Evolutionary conservation across 2,329 filamentous ascomycete species (phyloP).

Genomic region (Monilinia fructigena): DNA sequence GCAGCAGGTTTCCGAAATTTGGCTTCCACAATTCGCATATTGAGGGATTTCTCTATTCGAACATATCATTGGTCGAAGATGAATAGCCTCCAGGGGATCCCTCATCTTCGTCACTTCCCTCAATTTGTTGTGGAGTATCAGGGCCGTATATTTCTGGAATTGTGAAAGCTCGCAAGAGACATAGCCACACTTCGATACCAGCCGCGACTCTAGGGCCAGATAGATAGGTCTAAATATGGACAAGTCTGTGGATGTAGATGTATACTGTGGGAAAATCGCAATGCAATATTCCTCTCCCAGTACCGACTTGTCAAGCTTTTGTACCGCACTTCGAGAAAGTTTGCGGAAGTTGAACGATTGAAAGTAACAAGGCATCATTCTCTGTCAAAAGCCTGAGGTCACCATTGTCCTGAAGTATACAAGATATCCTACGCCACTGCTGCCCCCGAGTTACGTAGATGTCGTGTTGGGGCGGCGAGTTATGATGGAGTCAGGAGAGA

Average conservation of each 20-base stretch:
- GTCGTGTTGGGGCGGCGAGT: constrained; percentile 54
- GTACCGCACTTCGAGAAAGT: constrained; percentile 83
- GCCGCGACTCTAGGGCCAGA: constrained; percentile 78
- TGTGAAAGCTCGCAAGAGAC: constrained; percentile 84
- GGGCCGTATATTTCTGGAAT: constrained; percentile 80
- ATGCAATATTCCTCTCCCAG: constrained; percentile 92
- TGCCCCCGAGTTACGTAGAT: constrained; percentile 56
- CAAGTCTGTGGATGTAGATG: constrained; percentile 67
- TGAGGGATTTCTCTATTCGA: constrained; percentile 60
- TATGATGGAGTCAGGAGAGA: constrained; percentile 54
- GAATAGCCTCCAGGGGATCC: constrained; percentile 17
- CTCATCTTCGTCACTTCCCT: constrained; percentile 28
- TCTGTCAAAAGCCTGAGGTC: constrained; percentile 90
- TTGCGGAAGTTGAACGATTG: constrained; percentile 82
- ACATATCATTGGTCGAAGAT: constrained; percentile 48
- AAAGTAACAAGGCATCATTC: constrained; percentile 75
- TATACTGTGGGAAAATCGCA: constrained; percentile 92
- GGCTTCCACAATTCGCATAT: constrained; percentile 59
- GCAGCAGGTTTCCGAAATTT: constrained; percentile 46
- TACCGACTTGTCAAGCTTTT: constrained; percentile 85
- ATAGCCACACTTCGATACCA: constrained; percentile 97
- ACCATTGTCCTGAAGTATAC: constrained; percentile 90
- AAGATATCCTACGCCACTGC: constrained; percentile 81
- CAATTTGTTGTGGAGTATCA: constrained; percentile 24
- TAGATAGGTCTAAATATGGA: constrained; percentile 86